Conservation (phyloP, 129 eudicot genomes). For the Arctium lappa region DNA sequence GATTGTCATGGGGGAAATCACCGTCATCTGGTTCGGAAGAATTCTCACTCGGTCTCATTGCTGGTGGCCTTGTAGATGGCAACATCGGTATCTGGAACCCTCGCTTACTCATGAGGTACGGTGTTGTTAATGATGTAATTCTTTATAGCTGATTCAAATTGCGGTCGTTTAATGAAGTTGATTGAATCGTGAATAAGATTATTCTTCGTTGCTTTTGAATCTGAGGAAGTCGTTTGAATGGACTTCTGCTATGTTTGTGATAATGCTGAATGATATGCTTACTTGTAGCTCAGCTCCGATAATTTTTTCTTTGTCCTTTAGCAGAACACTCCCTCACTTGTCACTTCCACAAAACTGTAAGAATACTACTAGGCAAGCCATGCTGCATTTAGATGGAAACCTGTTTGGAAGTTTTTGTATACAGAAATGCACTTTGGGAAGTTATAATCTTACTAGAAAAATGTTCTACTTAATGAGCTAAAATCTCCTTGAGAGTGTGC, state of each 20-base stretch:
- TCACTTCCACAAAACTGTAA: neutral
- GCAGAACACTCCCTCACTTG: neutral
- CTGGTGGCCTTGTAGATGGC: constrained; percentile 87
- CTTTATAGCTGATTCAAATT: constrained; percentile 8
- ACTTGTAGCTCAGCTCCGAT: constrained; percentile 10
- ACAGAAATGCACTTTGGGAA: neutral
- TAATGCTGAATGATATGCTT: neutral
- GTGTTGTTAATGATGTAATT: neutral
- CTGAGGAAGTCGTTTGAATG: neutral
- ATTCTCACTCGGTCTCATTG: constrained; percentile 64
- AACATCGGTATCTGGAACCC: constrained; percentile 88
- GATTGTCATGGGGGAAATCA: constrained; percentile 69
- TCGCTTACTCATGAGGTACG: constrained; percentile 48
- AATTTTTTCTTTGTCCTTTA: too few relatives aligned
- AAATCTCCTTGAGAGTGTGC: neutral
- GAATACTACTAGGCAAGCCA: neutral
- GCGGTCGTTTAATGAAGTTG: neutral
- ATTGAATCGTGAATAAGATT: neutral
- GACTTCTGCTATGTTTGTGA: neutral
- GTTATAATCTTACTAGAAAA: neutral
- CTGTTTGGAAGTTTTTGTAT: neutral
- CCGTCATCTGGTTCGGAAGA: constrained; percentile 49
- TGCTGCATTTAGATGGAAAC: neutral
- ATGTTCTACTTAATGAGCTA: neutral
- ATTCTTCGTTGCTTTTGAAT: neutral